Percentiles rank a stretch among this genome's conserved stretches.
These are phyloP conservation scores for Tuber indicum DNA, from an alignment of 495 filamentous ascomycete species.

Conservation along the genomic window DNA sequence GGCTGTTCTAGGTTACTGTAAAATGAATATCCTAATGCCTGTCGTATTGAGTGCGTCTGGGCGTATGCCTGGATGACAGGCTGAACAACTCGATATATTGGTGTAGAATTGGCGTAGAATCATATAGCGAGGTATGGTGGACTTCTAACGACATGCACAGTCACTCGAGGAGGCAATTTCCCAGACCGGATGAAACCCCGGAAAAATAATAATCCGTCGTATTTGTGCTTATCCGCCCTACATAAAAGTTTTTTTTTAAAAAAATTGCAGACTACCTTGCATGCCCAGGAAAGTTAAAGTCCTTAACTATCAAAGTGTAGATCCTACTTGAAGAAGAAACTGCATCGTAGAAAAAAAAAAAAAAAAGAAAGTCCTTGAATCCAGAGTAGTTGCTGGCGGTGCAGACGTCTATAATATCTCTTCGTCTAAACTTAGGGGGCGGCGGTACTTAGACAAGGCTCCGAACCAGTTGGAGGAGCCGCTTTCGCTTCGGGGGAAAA, in stretches of 20 bases:
- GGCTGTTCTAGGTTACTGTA: not conserved
- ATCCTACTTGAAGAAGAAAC: not conserved
- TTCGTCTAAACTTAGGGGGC: not conserved
- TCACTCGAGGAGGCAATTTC: not conserved
- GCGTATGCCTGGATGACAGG: not conserved
- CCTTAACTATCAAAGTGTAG: not conserved
- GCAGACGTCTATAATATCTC: not conserved
- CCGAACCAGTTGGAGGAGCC: not conserved
- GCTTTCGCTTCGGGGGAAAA: not conserved
- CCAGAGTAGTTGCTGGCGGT: not conserved
- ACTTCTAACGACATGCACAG: not conserved
- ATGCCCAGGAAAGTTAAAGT: not conserved
- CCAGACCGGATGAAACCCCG: not conserved
- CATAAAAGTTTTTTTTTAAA: not conserved
- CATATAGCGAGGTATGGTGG: not conserved
- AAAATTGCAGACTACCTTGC: not conserved
- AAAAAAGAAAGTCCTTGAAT: not conserved
- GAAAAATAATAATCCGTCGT: not conserved
- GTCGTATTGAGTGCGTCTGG: not conserved
- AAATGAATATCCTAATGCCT: not conserved
- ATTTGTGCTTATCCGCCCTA: not conserved
- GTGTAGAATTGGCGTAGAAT: not conserved
- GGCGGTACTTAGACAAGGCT: not conserved
- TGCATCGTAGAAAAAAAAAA: not conserved
- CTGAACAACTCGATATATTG: not conserved